Base-by-base conservation (phyloP, 2,329 filamentous ascomycete genomes). In the Fusarium buharicum region DNA sequence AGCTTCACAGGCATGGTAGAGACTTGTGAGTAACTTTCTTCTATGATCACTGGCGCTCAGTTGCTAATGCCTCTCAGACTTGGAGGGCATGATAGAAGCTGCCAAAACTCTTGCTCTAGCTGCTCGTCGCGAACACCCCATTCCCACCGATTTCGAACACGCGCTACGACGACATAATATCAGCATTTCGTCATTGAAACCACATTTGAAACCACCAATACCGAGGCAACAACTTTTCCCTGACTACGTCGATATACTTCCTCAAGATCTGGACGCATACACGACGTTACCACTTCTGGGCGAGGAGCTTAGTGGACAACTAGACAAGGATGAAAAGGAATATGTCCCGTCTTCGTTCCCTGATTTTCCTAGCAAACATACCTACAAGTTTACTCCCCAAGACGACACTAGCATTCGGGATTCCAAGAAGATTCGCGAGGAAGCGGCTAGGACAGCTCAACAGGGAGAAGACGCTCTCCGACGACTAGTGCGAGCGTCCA, bases 301-400 rank as follows among this genome's bases (percentile, higher is more conserved):
- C 20, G 73, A 78, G 5, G 85, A 88, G 50, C 76, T 89, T 3
- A 87, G 85, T 55, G 86, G 86, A 33, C 79, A 80, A 53, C 67
- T 76, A 2, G 86, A 89, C 62, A 87, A 86, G 67, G 78, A 82
- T 9, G 72, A 77, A 12, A 84, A 83, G 66, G 52, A 72, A 20
- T 87, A 86, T 72, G 87, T 89, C 11, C 86, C 86, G 0, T 74
- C 76, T 31, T 79, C 80, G 0, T 87, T 89, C 47, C 86, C 86
- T 1, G 78, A 82, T 10, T 89, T 89, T 56, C 86, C 86, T 0
- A 87, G 85, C 70, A 84, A 83, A 40, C 86, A 89, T 67, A 89
- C 86, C 4, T 89, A 88, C 73, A 82, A 81, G 34, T 84, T 82
- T 67, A 89, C 86, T 0, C 82, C 83, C 2, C 79, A 81, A 30